Conservation (phyloP, 2,329 filamentous ascomycete genomes). For the Aspergillus sojae region DNA sequence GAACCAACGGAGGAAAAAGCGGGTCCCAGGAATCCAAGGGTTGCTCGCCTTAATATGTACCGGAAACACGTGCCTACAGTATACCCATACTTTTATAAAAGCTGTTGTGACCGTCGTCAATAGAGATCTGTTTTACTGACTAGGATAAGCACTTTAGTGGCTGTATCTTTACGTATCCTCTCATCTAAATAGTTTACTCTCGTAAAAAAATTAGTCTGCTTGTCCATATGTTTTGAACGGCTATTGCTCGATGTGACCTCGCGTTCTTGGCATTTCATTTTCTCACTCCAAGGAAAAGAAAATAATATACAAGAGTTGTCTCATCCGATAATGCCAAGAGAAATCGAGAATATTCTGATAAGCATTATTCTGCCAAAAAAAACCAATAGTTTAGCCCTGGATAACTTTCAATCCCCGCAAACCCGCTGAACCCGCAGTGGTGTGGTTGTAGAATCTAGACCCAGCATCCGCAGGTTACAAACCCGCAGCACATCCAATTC, state of each 20-base stretch:
- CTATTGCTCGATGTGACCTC: neutral
- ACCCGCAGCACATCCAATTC: neutral
- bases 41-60: too few species aligned
- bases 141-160: too few species aligned
- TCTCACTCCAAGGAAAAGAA: neutral
- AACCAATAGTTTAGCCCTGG: neutral
- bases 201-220: neutral
- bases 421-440: neutral
- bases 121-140: neutral
- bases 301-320: neutral
- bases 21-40: too few species aligned
- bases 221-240: neutral
- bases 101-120: neutral
- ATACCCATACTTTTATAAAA: neutral
- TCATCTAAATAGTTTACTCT: neutral
- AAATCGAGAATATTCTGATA: neutral
- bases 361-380: neutral
- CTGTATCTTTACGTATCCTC: too few species aligned
- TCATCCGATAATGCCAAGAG: neutral
- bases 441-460: neutral
- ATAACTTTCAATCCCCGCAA: neutral
- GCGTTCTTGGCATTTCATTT: neutral
- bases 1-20: too few species aligned
- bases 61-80: neutral
- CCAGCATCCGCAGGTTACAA: neutral